A percentile compares a stretch with the other conserved stretches of the same genome.
Conservation (phyloP, 805 yeast genomes). For the Helenozyma rhizophorensis region DNA sequence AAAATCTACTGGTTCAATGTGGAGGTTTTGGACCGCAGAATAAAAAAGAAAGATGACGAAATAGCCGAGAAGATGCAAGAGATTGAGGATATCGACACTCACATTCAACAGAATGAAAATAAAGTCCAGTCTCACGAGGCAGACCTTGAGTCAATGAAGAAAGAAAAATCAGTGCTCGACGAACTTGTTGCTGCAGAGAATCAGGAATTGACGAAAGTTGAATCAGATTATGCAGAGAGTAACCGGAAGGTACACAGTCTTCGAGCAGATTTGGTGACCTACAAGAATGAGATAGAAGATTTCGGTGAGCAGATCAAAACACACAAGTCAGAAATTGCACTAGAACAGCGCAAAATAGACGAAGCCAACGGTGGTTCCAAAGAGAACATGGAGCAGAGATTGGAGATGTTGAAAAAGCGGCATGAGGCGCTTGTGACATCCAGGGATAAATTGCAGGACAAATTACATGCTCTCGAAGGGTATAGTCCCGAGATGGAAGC, state of each 20-base stretch:
- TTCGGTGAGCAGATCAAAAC: conserved; percentile 7
- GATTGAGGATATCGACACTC: conserved; percentile 17
- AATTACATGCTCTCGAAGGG: conserved; percentile 2
- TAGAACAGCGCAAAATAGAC: conserved; percentile 38
- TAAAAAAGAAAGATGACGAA: conserved; percentile 16
- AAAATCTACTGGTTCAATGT: conserved; percentile 42
- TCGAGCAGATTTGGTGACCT: conserved; percentile 9
- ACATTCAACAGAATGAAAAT: conserved; percentile 13
- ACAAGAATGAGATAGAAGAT: conserved; percentile 19
- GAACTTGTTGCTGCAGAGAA: conserved; percentile 1
- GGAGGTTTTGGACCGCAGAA: conserved; percentile 22
- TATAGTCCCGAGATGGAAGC: conserved; percentile 8
- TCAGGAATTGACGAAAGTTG: conserved; percentile 3
- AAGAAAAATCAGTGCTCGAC: conserved; percentile 1
- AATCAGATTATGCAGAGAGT: conserved; percentile 6
- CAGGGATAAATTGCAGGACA: conserved; percentile 8
- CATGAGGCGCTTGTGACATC: conserved; percentile 4
- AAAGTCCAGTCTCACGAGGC: not conserved
- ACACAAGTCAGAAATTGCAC: conserved; percentile 19
- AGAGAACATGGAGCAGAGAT: conserved; percentile 23
- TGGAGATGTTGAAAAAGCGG: conserved; percentile 10
- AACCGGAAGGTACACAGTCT: conserved; percentile 7
- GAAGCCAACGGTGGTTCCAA: conserved; percentile 42
- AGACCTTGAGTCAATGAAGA: not conserved
- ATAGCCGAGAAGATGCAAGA: conserved; percentile 7